Evolutionary conservation across 2,329 filamentous ascomycete species (phyloP).

Genomic region (Fusarium nanum): DNA sequence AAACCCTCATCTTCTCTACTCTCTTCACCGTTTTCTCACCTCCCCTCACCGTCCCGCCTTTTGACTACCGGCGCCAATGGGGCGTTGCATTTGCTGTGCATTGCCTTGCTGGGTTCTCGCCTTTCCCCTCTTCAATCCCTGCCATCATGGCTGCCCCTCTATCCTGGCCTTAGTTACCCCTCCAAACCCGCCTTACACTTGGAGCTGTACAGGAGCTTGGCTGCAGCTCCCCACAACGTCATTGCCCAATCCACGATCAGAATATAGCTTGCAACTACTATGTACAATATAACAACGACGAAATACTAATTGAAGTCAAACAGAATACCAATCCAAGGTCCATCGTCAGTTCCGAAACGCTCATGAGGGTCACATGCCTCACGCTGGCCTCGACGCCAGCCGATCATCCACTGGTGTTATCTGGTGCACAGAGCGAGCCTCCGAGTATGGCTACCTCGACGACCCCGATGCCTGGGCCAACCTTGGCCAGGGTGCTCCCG

Average conservation of each 20-base stretch:
- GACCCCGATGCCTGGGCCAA: conserved; percentile 90
- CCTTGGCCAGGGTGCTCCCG: conserved; percentile 91
- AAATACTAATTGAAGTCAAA: not conserved
- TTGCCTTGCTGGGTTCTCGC: not conserved
- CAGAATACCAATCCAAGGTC: conserved; percentile 84
- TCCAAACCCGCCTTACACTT: conserved; percentile 31
- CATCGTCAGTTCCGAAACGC: conserved; percentile 90
- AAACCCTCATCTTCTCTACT: conserved; percentile 14
- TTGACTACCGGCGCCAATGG: conserved; percentile 31
- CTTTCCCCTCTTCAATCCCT: conserved; percentile 28
- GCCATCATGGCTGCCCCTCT: conserved; percentile 24
- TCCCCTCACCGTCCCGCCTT: conserved; percentile 41
- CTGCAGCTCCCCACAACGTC: conserved; percentile 36
- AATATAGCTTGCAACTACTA: not conserved
- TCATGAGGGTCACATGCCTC: conserved; percentile 90
- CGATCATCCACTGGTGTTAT: conserved; percentile 93
- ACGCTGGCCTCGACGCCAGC: conserved; percentile 89
- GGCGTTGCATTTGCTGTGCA: conserved; percentile 8
- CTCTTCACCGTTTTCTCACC: conserved; percentile 34
- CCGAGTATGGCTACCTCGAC: conserved; percentile 88
- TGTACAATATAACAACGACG: not conserved
- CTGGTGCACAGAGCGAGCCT: conserved; percentile 89
- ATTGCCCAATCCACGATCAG: conserved; percentile 16
- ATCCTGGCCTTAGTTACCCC: conserved; percentile 26
- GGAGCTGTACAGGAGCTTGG: conserved; percentile 17